Base-by-base conservation (phyloP, 805 yeast species). In the Soucietia sequanensis region DNA sequence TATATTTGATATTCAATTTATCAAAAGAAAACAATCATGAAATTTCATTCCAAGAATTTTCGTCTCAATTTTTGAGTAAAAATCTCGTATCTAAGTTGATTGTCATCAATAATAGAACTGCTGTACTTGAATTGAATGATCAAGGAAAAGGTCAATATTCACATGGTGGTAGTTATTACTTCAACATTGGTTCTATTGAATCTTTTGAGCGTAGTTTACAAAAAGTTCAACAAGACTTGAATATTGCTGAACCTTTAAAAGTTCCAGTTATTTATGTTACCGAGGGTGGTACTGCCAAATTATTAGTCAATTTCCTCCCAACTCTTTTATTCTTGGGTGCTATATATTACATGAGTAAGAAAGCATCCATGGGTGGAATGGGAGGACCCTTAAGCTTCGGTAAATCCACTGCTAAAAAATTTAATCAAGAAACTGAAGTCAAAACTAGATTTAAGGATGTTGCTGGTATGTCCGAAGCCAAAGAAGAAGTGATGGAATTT, bases 381-480 rank as follows among this genome's bases (percentile, higher is more conserved):
- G 89, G 89, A 34, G 95, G 95, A 4, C 75, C 85, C 11, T 79
- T 85, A 62, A 76, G 77, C 35, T 85, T 90, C 53, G 96, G 97
- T 39, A 87, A 89, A 57, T 83, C 95, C 25, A 86, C 85, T 38
- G 98, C 98, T 4, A 86, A 88, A 58, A 72, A 81, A 43, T 91
- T 91, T 68, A 91, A 93, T 60, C 86, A 84, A 55, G 97, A 93
- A 47, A 82, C 90, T 2, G 95, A 88, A 43, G 85, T 93, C 42
- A 87, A 86, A 56, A 82, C 88, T 33, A 83, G 81, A 57, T 93
- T 93, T 56, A 78, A 81, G 49, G 98, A 95, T 60, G 99, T 93
- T 33, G 99, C 99, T 1, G 99, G 99, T 34, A 85, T 91, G 71
- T 84, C 82, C 42, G 99, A 93, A 65, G 96, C 99, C 8, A 93